phyloP scores from a whole-genome alignment of 208 protist species.

The Lotmaria passim region DNA sequence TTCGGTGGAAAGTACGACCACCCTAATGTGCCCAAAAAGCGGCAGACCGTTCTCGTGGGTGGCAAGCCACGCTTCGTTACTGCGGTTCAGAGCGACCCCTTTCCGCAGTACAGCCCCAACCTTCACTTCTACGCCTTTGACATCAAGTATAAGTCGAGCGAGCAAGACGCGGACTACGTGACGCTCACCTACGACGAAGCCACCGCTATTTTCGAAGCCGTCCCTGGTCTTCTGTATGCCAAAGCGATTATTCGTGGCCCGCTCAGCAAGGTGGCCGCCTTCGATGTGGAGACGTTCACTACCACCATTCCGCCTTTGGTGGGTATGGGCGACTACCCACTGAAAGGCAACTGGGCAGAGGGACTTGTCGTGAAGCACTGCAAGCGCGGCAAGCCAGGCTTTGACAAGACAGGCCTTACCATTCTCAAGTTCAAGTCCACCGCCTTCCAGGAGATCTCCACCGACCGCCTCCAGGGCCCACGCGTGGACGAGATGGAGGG shows the following conservation, averaged over 20 bases:
- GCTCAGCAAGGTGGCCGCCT: conserved; percentile 76
- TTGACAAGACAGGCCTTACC: conserved; percentile 60
- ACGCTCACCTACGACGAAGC: conserved; percentile 80
- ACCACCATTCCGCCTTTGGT: conserved; percentile 83
- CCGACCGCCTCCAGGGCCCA: conserved; percentile 68
- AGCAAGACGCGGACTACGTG: conserved; percentile 32
- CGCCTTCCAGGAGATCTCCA: conserved; percentile 87
- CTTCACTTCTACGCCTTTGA: conserved; percentile 91
- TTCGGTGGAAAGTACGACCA: conserved; percentile 92
- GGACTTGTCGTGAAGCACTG: conserved; percentile 83
- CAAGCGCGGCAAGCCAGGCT: conserved; percentile 60
- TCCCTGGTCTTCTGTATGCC: conserved; percentile 79
- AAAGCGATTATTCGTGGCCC: conserved; percentile 76
- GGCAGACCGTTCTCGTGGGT: conserved; percentile 64
- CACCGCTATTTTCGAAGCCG: conserved; percentile 65
- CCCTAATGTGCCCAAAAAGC: conserved; percentile 54
- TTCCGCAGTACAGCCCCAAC: conserved; percentile 89
- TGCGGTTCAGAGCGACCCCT: conserved; percentile 76
- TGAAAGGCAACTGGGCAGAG: conserved; percentile 84
- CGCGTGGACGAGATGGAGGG: conserved; percentile 76
- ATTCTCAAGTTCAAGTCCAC: conserved; percentile 90
- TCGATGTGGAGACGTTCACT: conserved; percentile 84
- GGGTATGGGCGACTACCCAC: conserved; percentile 86
- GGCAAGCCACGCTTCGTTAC: conserved; percentile 51
- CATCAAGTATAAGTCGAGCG: conserved; percentile 72